Base-by-base conservation (phyloP, 2,329 filamentous ascomycete species). In the Teratosphaeria viscida region DNA sequence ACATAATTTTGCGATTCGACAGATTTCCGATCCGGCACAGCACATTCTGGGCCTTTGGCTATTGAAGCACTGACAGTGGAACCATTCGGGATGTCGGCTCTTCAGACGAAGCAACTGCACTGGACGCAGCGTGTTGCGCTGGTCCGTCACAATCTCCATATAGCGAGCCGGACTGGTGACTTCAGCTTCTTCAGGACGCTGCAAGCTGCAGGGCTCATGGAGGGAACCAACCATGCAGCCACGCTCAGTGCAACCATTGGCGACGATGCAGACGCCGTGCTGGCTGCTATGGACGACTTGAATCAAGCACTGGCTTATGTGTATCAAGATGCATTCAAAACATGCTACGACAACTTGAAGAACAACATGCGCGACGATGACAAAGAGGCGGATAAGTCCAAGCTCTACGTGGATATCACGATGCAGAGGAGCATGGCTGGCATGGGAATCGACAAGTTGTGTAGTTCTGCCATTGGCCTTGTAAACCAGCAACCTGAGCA, bases 101-200 rank as follows among this genome's bases (percentile, higher is more conserved):
- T 60, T 34, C 64, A 61, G 59, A 64, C 67, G 59, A 66, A 73
- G 55, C 72, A 71, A 59, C 69, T 79, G 32, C 76, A 78, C 60
- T 79, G 76, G 76, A 76, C 71, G 19, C 76, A 79, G 66, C 72
- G 76, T 6, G 67, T 78, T 53, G 76, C 76, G 7, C 69, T 79
- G 0, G 71, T 78, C 35, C 67, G 75, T 54, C 76, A 78, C 62
- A 78, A 76, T 47, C 71, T 78, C 35, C 75, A 78, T 62, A 67
- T 72, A 8, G 75, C 76, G 16, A 72, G 74, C 60, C 69, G 73
- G 26, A 78, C 74, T 52, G 73, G 73, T 54, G 75, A 77, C 64
- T 79, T 76, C 61, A 74, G 71, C 55, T 78, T 78, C 68, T 78
- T 78, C 72, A 78, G 77, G 60, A 72, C 72, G 1, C 72, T 78